Percentiles rank a stretch among this genome's conserved stretches.
These are phyloP conservation scores for Ophiostoma sp. DNA, from an alignment of 2,329 filamentous ascomycete genomes.

Conservation along the genomic window DNA sequence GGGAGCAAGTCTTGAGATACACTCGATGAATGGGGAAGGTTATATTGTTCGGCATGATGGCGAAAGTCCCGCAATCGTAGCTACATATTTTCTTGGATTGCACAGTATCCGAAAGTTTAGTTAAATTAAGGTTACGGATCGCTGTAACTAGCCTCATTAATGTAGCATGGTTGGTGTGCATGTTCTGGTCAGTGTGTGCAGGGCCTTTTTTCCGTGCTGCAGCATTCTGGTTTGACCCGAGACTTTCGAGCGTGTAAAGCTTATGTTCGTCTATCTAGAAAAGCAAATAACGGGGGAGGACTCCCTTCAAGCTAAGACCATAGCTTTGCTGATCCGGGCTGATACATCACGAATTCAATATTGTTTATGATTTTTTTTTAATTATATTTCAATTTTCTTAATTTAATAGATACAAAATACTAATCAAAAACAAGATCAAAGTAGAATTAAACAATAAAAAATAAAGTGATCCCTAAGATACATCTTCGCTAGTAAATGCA, in stretches of 20 bases:
- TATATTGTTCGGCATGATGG: not conserved
- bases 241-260: not conserved
- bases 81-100: not conserved
- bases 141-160: not conserved
- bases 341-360: not conserved
- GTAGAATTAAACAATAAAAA: not conserved
- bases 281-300: no score
- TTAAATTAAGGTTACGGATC: not conserved
- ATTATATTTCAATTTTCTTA: no score
- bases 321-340: not conserved
- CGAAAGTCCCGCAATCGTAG: not conserved
- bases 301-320: no score
- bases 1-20: not conserved
- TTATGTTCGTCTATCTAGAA: no score
- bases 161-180: not conserved
- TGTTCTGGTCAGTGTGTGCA: not conserved
- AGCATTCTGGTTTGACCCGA: not conserved
- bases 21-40: not conserved
- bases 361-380: not conserved
- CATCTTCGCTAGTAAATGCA: no score
- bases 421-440: not conserved
- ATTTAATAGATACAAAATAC: no score
- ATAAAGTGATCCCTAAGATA: not conserved
- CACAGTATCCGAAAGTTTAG: not conserved
- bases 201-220: not conserved